Evolutionary conservation across 2,329 filamentous ascomycete species (phyloP).

Genomic region (Fusarium nelsonii): DNA sequence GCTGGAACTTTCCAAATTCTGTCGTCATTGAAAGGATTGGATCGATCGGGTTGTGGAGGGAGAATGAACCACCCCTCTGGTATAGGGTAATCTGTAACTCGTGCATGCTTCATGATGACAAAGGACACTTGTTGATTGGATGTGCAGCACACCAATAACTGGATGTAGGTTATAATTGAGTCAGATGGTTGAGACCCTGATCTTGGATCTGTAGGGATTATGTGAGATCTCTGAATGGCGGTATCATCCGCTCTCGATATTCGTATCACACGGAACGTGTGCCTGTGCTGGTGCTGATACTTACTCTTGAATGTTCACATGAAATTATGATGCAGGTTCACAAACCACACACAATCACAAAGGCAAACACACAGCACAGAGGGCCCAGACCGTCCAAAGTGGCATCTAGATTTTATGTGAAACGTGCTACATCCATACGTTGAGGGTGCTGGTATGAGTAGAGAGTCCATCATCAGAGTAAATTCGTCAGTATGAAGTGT

Average conservation of each 20-base stretch:
- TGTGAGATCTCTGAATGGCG: conserved; percentile 6
- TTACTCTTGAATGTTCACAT: not conserved
- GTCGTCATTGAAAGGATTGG: conserved; percentile 15
- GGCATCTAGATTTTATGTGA: not conserved
- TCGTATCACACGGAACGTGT: not conserved
- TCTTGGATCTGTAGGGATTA: not conserved
- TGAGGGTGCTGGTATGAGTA: not conserved
- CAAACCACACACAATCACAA: not conserved
- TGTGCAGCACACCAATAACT: not conserved
- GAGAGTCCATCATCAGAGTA: not conserved
- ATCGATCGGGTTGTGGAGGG: not conserved
- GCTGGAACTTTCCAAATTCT: conserved; percentile 15
- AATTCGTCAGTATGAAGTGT: not conserved
- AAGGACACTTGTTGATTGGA: not conserved
- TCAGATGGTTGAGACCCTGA: not conserved
- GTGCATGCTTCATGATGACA: not conserved
- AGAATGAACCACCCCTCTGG: not conserved
- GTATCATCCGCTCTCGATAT: not conserved
- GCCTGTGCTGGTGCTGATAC: not conserved
- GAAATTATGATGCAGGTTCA: not conserved
- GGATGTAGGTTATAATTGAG: not conserved
- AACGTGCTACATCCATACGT: not conserved
- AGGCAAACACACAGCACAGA: not conserved
- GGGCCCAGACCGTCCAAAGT: not conserved
- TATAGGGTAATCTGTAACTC: conserved; percentile 18